These are phyloP conservation scores for Solanum gandarillasii DNA, from an alignment of 257 asterid genomes.

Conservation along the genomic window DNA sequence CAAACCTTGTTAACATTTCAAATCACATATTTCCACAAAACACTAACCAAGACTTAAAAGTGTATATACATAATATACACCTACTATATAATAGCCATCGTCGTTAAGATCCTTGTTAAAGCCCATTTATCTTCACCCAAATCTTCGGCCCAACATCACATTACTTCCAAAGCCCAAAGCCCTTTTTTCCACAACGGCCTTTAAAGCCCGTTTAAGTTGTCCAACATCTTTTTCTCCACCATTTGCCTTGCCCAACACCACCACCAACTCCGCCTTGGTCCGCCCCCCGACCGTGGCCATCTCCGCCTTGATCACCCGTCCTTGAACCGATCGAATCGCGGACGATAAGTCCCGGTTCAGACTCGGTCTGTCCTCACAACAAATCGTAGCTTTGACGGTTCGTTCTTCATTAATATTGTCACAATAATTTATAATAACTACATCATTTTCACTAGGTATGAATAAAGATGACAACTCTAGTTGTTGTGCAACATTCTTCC, in stretches of 20 bases:
- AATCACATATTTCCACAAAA: neutral
- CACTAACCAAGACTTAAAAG: neutral
- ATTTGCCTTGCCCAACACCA: constrained; percentile 3
- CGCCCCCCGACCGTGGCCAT: constrained; percentile 27
- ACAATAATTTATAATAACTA: neutral
- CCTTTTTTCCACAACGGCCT: constrained; percentile 20
- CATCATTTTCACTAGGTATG: constrained; percentile 25
- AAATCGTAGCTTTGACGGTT: constrained; percentile 9
- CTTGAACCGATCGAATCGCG: constrained; percentile 14
- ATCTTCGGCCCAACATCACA: neutral
- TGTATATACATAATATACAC: neutral
- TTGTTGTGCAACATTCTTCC: constrained; percentile 10
- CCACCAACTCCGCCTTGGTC: constrained; percentile 32
- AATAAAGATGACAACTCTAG: neutral
- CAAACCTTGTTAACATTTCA: neutral
- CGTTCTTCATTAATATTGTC: neutral
- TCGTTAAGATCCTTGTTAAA: neutral
- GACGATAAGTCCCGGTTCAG: constrained; percentile 10
- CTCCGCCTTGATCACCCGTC: constrained; percentile 22
- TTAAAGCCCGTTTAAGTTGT: constrained; percentile 20
- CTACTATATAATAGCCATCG: neutral
- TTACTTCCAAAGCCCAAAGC: constrained; percentile 1
- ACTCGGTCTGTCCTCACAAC: constrained; percentile 26
- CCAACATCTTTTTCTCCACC: constrained; percentile 10
- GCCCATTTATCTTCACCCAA: neutral